Base-by-base conservation (phyloP, 2,329 filamentous ascomycete genomes). In the Corinectria fuckeliana region DNA sequence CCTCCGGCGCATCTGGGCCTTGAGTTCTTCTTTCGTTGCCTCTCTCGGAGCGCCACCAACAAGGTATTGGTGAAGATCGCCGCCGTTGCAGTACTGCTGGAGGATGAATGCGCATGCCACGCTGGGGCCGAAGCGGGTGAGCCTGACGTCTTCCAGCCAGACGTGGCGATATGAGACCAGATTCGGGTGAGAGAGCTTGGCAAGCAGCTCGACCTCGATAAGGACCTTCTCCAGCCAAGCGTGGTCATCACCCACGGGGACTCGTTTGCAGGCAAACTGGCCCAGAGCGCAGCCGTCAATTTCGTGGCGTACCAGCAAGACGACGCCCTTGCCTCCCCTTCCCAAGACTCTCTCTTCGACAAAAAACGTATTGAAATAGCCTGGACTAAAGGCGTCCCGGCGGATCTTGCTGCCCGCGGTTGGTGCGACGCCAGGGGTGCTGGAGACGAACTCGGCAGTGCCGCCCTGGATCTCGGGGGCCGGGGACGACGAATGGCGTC, bases 71-170 rank as follows among this genome's bases (percentile, higher is more conserved):
- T 97, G 89, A 16, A 99, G 82, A 72, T 99, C 95, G 14, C 95
- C 95, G 1, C 89, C 85, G 73, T 99, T 98, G 79, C 96, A 99
- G 71, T 97, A 99, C 72, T 99, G 93, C 73, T 99, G 95, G 7
- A 99, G 83, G 57, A 99, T 99, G 74, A 97, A 99, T 4, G 94
- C 93, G 70, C 94, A 98, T 10, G 93, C 93, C 1, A 99, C 93
- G 54, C 88, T 92, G 0, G 96, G 95, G 0, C 93, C 91, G 74
- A 99, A 99, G 2, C 86, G 89, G 63, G 86, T 94, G 51, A 96
- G 86, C 66, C 90, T 87, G 52, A 90, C 89, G 74, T 97, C 91
- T 75, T 99, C 94, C 14, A 99, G 83, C 95, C 95, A 99, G 28
- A 97, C 95, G 77, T 98, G 95, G 6, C 94, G 90, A 74, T 99